Percentiles rank a stretch among this genome's conserved stretches.
These are phyloP conservation scores for Colletotrichum eremochloae DNA, from an alignment of 2,329 filamentous ascomycete genomes.

Conservation along the genomic window DNA sequence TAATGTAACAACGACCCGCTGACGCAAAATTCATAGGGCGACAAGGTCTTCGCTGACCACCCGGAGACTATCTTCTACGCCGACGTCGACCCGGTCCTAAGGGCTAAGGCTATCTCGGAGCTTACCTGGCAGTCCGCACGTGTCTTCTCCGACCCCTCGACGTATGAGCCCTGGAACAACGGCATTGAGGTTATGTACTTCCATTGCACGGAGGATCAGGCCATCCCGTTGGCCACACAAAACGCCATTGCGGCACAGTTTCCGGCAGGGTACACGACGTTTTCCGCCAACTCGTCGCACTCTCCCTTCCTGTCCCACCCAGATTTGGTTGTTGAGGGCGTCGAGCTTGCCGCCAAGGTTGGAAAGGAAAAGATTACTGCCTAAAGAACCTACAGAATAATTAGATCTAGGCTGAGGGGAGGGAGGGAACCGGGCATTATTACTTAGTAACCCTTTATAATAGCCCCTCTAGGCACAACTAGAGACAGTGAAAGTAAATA, in stretches of 20 bases:
- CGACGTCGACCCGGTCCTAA: slow-evolving; percentile 42
- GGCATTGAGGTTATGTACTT: slow-evolving; percentile 48
- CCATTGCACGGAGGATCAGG: slow-evolving; percentile 45
- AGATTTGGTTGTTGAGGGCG: slow-evolving; percentile 32
- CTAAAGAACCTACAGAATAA: neutral
- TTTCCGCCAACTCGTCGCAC: slow-evolving; percentile 33
- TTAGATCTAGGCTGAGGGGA: too few relatives aligned
- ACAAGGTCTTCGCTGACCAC: slow-evolving; percentile 30
- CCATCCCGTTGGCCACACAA: slow-evolving; percentile 44
- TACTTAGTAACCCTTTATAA: too few relatives aligned
- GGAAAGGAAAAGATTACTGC: slow-evolving; percentile 29
- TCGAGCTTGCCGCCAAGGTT: slow-evolving; percentile 33
- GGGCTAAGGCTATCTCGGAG: slow-evolving; percentile 41
- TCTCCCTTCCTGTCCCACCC: slow-evolving; percentile 38
- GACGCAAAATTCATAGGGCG: slow-evolving; percentile 31
- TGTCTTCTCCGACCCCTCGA: slow-evolving; percentile 45
- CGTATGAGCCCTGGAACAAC: slow-evolving; percentile 48
- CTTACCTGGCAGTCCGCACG: slow-evolving; percentile 26
- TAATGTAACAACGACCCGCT: slow-evolving; percentile 2
- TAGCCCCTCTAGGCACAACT: too few relatives aligned
- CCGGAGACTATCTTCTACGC: slow-evolving; percentile 46
- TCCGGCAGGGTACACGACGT: slow-evolving; percentile 30
- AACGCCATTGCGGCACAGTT: slow-evolving; percentile 44
- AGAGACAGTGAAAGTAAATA: too few relatives aligned
- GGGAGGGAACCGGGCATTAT: too few relatives aligned